phyloP scores from a whole-genome alignment of 768 basidiomycete genomes.

The Auriscalpium microsporum region DNA sequence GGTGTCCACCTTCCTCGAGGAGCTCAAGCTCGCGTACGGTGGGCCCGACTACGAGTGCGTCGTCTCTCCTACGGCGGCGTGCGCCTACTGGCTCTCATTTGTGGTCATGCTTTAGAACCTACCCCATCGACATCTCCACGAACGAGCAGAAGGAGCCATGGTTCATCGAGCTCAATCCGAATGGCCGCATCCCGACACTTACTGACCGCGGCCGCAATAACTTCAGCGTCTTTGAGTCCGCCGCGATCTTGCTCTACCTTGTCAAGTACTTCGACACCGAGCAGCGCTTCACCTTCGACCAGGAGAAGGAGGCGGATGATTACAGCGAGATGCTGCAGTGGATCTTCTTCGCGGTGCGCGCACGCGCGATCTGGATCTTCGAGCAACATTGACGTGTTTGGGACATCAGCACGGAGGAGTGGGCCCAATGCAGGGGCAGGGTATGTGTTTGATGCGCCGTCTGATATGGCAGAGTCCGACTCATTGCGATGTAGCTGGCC shows the following conservation, averaged over 20 bases:
- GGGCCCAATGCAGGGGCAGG: constrained; percentile 85
- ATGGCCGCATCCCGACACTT: constrained; percentile 63
- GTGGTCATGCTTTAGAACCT: constrained; percentile 27
- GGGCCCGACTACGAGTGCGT: constrained; percentile 41
- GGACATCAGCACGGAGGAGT: constrained; percentile 59
- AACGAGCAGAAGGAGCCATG: constrained; percentile 76
- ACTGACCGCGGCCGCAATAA: constrained; percentile 52
- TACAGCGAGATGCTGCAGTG: constrained; percentile 74
- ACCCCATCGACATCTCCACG: constrained; percentile 48
- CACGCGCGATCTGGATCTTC: background rate
- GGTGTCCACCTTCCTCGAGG: constrained; percentile 50
- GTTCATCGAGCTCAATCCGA: constrained; percentile 71
- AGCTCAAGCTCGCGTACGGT: constrained; percentile 39
- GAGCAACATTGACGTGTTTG: background rate
- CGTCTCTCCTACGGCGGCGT: background rate
- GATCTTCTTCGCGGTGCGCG: constrained; percentile 72
- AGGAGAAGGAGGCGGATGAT: constrained; percentile 40
- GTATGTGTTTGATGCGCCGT: constrained; percentile 11
- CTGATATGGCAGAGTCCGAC: background rate
- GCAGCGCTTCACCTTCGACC: constrained; percentile 59
- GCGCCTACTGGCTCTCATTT: background rate
- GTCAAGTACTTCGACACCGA: constrained; percentile 74
- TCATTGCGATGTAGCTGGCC: constrained; percentile 42
- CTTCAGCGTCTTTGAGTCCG: constrained; percentile 67
- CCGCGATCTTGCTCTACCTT: constrained; percentile 80